phyloP scores from a whole-genome alignment of 2,329 filamentous ascomycete species.

The Aspergillus persii region DNA sequence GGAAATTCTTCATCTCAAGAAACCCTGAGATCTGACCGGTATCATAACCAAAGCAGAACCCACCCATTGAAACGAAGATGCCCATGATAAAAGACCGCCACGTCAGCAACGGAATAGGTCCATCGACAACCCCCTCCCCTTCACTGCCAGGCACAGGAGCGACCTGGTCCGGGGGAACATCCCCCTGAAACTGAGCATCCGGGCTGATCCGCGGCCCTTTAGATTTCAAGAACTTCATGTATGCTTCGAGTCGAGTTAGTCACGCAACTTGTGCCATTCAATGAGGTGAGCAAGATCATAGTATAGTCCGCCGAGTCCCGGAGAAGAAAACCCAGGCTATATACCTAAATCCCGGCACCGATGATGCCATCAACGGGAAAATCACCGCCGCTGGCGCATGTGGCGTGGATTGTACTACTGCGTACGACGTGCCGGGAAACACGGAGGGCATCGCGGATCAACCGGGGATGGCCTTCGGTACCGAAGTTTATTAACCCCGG shows the following conservation, averaged over 20 bases:
- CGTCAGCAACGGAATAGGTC: conserved; percentile 25
- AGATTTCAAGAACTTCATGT: background rate
- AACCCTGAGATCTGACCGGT: conserved; percentile 47
- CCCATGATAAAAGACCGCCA: conserved; percentile 35
- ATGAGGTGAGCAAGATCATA: too few species aligned
- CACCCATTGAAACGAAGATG: conserved; percentile 46
- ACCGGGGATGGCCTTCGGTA: background rate
- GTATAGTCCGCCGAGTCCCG: too few species aligned
- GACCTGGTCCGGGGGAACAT: background rate
- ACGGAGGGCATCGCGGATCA: background rate
- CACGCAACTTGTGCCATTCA: too few species aligned
- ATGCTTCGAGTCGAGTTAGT: background rate
- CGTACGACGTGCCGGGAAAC: background rate
- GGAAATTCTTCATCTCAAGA: conserved; percentile 42
- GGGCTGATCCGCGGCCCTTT: background rate
- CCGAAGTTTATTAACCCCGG: background rate
- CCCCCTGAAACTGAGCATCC: background rate
- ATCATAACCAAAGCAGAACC: conserved; percentile 44
- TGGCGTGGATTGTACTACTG: background rate
- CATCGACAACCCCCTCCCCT: conserved; percentile 12
- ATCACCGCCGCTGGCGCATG: background rate
- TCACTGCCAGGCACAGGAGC: background rate
- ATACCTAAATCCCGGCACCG: background rate
- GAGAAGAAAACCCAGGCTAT: too few species aligned
- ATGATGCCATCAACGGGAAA: background rate